A percentile compares a stretch with the other conserved stretches of the same genome.
Evolutionary conservation across 495 filamentous ascomycete genomes (phyloP).

Genomic region (Aspergillus bridgeri): DNA sequence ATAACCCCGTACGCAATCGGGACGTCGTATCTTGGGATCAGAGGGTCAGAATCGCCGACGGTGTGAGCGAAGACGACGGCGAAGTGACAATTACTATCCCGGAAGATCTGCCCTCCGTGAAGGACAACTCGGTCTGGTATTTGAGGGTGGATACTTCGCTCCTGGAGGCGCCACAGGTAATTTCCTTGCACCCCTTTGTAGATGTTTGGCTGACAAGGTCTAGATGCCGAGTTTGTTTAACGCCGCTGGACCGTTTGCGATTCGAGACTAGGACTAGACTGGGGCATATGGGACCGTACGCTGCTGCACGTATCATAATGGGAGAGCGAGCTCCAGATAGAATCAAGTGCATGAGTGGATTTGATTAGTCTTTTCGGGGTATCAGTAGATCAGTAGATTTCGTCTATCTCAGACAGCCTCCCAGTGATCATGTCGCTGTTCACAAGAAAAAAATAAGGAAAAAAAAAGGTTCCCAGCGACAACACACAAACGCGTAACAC

Average conservation of each 20-base stretch:
- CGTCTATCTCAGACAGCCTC: too few species aligned
- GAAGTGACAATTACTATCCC: slow-evolving; percentile 30
- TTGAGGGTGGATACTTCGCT: slow-evolving; percentile 27
- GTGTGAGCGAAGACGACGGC: slow-evolving; percentile 20
- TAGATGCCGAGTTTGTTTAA: slow-evolving; percentile 35
- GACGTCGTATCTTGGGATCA: slow-evolving; percentile 23
- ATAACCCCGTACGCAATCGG: slow-evolving; percentile 32
- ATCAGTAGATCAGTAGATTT: too few species aligned
- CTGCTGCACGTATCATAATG: too few species aligned
- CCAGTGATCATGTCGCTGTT: too few species aligned
- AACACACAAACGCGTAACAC: too few species aligned
- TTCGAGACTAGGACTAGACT: not conserved
- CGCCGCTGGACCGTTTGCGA: slow-evolving; percentile 30
- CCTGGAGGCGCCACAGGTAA: slow-evolving; percentile 34
- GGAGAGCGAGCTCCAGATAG: not conserved
- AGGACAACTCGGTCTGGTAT: slow-evolving; percentile 35
- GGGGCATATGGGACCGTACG: not conserved
- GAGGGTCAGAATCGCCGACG: slow-evolving; percentile 21
- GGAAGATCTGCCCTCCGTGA: slow-evolving; percentile 25
- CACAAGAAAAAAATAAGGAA: too few species aligned
- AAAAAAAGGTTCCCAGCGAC: too few species aligned
- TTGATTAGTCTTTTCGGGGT: too few species aligned
- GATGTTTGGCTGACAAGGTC: slow-evolving; percentile 1
- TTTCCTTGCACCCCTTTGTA: slow-evolving; percentile 2
- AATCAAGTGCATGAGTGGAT: not conserved